phyloP scores from a whole-genome alignment of 108 stramenopile genomes.

The Fistulifera solaris region DNA sequence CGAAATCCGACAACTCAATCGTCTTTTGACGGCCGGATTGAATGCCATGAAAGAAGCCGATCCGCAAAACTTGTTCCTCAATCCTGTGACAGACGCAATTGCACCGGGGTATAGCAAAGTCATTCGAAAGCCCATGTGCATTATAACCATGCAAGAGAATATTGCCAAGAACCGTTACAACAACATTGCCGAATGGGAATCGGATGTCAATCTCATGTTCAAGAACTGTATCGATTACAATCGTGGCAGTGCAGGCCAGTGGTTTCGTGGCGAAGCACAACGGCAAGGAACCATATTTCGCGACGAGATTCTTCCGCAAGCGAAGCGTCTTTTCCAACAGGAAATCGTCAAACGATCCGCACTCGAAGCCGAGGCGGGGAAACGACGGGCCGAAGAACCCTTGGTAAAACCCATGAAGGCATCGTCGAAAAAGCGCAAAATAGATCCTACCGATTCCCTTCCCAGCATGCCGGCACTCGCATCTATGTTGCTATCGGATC shows the following conservation, averaged over 20 bases:
- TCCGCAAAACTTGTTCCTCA: conserved; percentile 68
- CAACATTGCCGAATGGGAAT: conserved; percentile 50
- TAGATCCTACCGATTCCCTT: conserved; percentile 25
- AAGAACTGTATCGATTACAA: conserved; percentile 80
- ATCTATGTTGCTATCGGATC: conserved; percentile 74
- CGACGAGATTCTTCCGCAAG: conserved; percentile 59
- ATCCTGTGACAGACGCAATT: conserved; percentile 84
- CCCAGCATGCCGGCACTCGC: conserved; percentile 77
- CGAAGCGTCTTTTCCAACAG: conserved; percentile 35
- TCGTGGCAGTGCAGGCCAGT: conserved; percentile 58
- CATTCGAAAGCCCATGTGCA: conserved; percentile 77
- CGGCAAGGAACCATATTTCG: conserved; percentile 68
- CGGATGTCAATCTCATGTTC: conserved; percentile 80
- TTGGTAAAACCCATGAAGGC: neutral
- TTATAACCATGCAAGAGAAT: conserved; percentile 68
- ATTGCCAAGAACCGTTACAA: conserved; percentile 48
- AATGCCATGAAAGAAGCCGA: conserved; percentile 67
- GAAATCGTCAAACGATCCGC: conserved; percentile 54
- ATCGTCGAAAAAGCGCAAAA: conserved; percentile 27
- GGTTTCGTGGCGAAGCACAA: conserved; percentile 74
- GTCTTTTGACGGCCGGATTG: conserved; percentile 58
- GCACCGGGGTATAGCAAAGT: conserved; percentile 75
- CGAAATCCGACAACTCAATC: conserved; percentile 51
- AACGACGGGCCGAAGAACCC: conserved; percentile 29
- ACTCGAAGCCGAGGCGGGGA: conserved; percentile 36